Evolutionary conservation across 305 asterid species (phyloP), one percentile per base, ranked within the genome.

Genomic region (Stenogyne calaminthoides): DNA sequence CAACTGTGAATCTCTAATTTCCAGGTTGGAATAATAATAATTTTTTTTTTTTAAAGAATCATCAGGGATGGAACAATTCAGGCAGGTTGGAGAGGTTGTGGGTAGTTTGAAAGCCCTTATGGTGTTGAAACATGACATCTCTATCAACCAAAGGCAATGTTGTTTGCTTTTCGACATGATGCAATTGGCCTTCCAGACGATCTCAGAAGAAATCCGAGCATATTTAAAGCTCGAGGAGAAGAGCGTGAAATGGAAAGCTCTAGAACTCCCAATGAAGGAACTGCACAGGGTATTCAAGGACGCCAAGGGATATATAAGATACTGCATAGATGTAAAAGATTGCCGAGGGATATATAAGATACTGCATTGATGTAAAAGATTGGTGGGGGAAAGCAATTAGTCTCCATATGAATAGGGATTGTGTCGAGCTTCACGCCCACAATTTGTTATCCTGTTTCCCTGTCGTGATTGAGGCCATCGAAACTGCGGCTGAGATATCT

Each of bases 371-470:
- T 32, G 54, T 84, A 15, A 89, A 79, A 56, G 87, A 91, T 58
- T 91, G 93, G 91, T 88, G 97, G 98, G 98, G 95, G 0, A 89
- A 84, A 76, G 91, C 86, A 2, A 81, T 93, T 18, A 85, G 83
- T 73, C 91, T 93, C 75, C 90, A 91, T 78, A 72, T 77, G 78
- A 93, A 86, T 40, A 76, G 74, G 20, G 97, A 91, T 62, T 84
- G 94, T 46, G 76, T 89, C 3, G 98, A 93, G 76, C 80, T 84
- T 2, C 94, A 91, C 67, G 69, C 88, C 20, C 98, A 93, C 80
- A 93, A 91, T 80, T 34, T 93, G 84, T 69, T 93, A 0, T 83
- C 86, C 37, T 88, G 88, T 57, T 87, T 89, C 54, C 75, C 92
- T 0, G 81, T 84, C 5, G 89, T 89, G 59, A 82, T 89, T 40